Evolutionary conservation across 176 grass and related monocot genomes (phyloP).

Genomic region (Leersia perrieri): DNA sequence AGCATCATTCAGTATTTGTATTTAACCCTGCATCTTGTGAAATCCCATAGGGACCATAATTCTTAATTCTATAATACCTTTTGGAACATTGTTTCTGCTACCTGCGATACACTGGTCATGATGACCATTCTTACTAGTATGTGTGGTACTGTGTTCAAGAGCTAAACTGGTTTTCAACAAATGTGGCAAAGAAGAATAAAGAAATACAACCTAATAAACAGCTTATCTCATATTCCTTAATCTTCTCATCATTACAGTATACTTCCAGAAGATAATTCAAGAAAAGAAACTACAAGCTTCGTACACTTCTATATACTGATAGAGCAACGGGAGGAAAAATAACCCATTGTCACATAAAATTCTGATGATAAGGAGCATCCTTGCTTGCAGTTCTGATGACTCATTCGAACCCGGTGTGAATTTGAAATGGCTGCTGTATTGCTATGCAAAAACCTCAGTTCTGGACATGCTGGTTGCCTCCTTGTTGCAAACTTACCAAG

Average conservation of each 20-base stretch:
- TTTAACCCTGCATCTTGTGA: background rate
- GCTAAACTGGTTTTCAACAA: background rate
- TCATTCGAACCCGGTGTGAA: background rate
- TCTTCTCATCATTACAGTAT: conserved; percentile 25
- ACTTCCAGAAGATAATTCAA: conserved; percentile 23
- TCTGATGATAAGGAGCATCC: background rate
- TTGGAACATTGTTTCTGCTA: background rate
- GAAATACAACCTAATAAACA: conserved; percentile 21
- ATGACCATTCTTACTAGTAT: background rate
- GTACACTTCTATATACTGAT: background rate
- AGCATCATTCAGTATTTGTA: background rate
- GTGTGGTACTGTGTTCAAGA: background rate
- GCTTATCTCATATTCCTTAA: conserved; percentile 17
- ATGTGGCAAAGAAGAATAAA: background rate
- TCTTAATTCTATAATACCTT: background rate
- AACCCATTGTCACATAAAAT: background rate
- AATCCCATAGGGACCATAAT: background rate
- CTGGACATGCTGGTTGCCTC: conserved; percentile 35
- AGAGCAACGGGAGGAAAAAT: conserved; percentile 28
- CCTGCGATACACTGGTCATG: background rate
- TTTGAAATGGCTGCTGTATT: background rate
- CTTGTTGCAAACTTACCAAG: conserved; percentile 76
- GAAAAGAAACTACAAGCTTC: conserved; percentile 20
- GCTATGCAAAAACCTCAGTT: conserved; percentile 26
- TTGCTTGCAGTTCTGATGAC: conserved; percentile 8